Base-by-base conservation (phyloP, 2,329 filamentous ascomycete genomes). In the Fusarium neocosmosporiellum region DNA sequence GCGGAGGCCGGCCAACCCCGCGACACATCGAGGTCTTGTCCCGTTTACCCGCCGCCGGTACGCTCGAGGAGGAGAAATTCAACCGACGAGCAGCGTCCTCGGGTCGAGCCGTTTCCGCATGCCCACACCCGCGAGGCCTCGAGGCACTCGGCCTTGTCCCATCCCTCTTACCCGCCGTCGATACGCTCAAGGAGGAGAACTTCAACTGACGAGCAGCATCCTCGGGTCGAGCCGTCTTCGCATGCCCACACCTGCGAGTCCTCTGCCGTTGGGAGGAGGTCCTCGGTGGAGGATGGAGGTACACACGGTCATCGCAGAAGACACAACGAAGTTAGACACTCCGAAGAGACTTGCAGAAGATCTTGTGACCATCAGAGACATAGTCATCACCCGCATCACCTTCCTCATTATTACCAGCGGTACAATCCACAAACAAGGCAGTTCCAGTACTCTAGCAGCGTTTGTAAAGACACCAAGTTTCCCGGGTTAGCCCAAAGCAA, bases 231-330 rank as follows among this genome's bases (percentile, higher is more conserved):
- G 7, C 11, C 22, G 18, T 33, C 18, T 27, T 33, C 59, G 2
- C 37, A 65, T 53, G 18, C 22, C 5, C 69, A 66, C 37, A 63
- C 66, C 7, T 63, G 66, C 6, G 70, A 72, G 43, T 72, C 70
- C 18, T 72, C 70, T 7, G 41, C 55, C 7, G 66, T 63, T 20
- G 62, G 70, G 41, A 66, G 48, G n/a, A 34, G 36, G 33, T 50
- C 66, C 10, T 72, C 66, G 11, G 33, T 63, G n/a, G 48, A 63
- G 10, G 70, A 73, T 7, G 70, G 70, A 41, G 54, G 62, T 24
- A 33, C 60, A 27, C 58, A 53, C 8, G 27, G 22, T 13, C 20
- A 33, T 24, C 22, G 11, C 14, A 63, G 37, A 24, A 43, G 41
- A 14, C 37, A 37, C 3, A 27, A 48, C 11, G 59, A 58, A 36